Evolutionary conservation across 305 asterid species (phyloP).

Genomic region (Monarda citriodora): DNA sequence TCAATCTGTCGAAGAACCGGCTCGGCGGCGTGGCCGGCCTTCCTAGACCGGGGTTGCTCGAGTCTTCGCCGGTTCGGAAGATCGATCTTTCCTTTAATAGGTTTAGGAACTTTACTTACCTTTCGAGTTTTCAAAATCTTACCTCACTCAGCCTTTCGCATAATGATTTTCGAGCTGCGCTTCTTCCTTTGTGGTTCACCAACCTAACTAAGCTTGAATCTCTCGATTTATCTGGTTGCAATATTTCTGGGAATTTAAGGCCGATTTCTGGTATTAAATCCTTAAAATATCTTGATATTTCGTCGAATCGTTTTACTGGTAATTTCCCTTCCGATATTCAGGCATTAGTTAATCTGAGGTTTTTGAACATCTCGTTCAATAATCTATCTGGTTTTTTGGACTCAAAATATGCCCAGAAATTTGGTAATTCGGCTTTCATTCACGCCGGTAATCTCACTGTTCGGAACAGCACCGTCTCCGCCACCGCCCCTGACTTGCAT

Average conservation of each 20-base stretch:
- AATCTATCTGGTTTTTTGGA: constrained; percentile 53
- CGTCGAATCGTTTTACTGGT: constrained; percentile 52
- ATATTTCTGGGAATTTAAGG: constrained; percentile 50
- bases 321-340: constrained; percentile 76
- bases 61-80: constrained; percentile 30
- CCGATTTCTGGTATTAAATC: constrained; percentile 41
- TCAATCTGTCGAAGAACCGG: constrained; percentile 66
- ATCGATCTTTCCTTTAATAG: constrained; percentile 79
- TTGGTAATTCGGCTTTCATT: constrained; percentile 53
- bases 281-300: constrained; percentile 56
- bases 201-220: constrained; percentile 59
- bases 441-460: constrained; percentile 47
- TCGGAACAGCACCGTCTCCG: constrained; percentile 1
- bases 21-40: constrained; percentile 65
- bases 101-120: constrained; percentile 51
- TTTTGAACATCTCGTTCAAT: constrained; percentile 78
- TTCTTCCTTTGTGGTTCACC: constrained; percentile 54
- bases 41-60: constrained; percentile 18
- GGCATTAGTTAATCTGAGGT: constrained; percentile 35
- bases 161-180: constrained; percentile 33
- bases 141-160: constrained; percentile 56
- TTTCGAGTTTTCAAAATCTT: constrained; percentile 41
- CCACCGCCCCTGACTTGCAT: constrained; percentile 17
- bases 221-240: constrained; percentile 67
- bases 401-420: constrained; percentile 27